phyloP scores from a whole-genome alignment of 2,329 filamentous ascomycete species.

The Cordyceps sp. region DNA sequence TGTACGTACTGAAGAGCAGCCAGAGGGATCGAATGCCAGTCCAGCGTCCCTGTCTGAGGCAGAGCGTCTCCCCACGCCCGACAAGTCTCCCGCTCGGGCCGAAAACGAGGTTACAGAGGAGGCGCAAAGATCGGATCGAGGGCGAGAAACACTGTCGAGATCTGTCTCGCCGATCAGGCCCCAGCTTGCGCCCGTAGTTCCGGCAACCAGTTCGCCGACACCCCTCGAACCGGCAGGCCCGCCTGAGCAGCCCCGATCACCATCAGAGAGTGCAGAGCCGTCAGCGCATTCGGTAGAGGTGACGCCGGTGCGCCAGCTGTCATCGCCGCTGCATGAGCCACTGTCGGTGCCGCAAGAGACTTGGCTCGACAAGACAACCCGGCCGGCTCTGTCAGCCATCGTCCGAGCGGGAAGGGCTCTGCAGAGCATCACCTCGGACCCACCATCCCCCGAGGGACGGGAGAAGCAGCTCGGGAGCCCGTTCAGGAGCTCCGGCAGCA shows the following conservation, averaged over 20 bases:
- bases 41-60: conserved; percentile 20
- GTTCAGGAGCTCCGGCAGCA: conserved; percentile 26
- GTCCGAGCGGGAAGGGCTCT: conserved; percentile 39
- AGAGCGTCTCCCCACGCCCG: conserved; percentile 33
- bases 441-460: conserved; percentile 35
- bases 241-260: conserved; percentile 4
- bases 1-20: conserved; percentile 1
- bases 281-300: conserved; percentile 10
- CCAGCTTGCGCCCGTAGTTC: no score
- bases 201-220: no score
- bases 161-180: no score
- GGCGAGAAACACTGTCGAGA: not conserved
- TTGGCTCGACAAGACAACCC: conserved; percentile 12
- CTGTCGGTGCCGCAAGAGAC: conserved; percentile 14
- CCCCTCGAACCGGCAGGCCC: conserved; percentile 1
- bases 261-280: conserved; percentile 8
- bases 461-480: conserved; percentile 37
- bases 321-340: conserved; percentile 18
- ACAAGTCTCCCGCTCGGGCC: conserved; percentile 28
- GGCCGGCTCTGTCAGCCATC: conserved; percentile 37
- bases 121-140: conserved; percentile 6
- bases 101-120: conserved; percentile 7
- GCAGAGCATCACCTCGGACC: conserved; percentile 41
- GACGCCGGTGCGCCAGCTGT: conserved; percentile 20
- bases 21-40: conserved; percentile 12